Evolutionary conservation across 768 basidiomycete species (phyloP), one percentile per base, ranked within the genome.

Genomic region (Trametes elegans): DNA sequence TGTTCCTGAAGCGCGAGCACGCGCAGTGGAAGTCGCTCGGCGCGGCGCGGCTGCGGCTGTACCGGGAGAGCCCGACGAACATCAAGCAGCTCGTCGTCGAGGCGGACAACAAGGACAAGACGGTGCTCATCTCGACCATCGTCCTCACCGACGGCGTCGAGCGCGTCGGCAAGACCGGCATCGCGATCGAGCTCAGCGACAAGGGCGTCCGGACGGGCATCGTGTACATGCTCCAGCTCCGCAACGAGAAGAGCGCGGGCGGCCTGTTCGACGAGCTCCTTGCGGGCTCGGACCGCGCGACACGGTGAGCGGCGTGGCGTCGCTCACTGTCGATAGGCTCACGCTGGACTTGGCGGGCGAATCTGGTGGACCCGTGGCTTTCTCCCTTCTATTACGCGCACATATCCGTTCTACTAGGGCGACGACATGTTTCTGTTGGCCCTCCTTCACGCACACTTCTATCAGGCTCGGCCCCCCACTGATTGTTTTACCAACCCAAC

Each of bases 1-100:
- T 98, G 21, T 99, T 98, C 74, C 75, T 97, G 42, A 87, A 98
- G 67, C 93, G 96, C 65, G 85, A 91, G 31, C 95, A 98, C 66
- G 87, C 89, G n/a, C 93, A 96, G 68, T 99, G 97, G 97, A 99
- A 97, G 74, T 85, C 90, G 1, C 77, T 98, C 51, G 97, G 97
- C 3, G 76, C 88, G 9, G 93, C 92, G 13, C 84, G 84, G 63
- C 78, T 98, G 60, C 93, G 89, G 66, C 76, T 99, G 44, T 99
- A 94, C 69, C 81, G 78, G 41, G 85, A 96, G 67, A 76, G 80
- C 52, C 92, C 93, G 24, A 91, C 87, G 23, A 93, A 93, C 64
- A 77, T 93, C 64, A 99, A 99, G 72, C 97, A 99, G 70, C 82
- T 99, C 26, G 97, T 98, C 14, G 95, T 98, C 27, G 88, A 94